Evolutionary conservation across 2,329 filamentous ascomycete genomes (phyloP), one percentile per base, ranked within the genome.

Genomic region (Cercospora sp.): DNA sequence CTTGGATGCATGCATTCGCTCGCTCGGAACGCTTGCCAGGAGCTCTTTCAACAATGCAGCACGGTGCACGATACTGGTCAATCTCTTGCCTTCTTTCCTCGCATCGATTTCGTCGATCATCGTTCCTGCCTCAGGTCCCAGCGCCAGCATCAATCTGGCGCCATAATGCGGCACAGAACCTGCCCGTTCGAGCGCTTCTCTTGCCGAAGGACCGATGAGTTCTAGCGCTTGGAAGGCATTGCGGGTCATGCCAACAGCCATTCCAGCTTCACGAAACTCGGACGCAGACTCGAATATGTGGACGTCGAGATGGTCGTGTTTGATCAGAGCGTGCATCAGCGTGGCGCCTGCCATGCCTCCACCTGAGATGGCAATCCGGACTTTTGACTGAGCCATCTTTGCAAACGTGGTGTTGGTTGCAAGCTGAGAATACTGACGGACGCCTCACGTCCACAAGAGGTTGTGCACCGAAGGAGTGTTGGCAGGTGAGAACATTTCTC

Each of bases 201-300:
- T 42, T 36, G 66, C 66, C 5, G 67, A 69, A 7, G 64, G 31
- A 3, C 63, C 68, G 7, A 70, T 68, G 7, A 70, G 61, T 33
- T 63, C 42, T 8, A 68, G 60, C 18, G 69, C 60, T 36, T 64
- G 51, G 18, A 42, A 64, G 28, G 69, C 66, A 58, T 71, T 66
- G n/a, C 66, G 60, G n/a, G 69, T 65, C 20, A 71, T 62, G 20
- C 68, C 68, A 12, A 70, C 55, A 31, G 66, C 68, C 48, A 68
- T 64, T 42, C 68, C 68, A 13, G 68, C 68, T 59, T 70, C 68
- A 20, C 64, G 64, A 18, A 68, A 68, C 57, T 51, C 55, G 13
- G 63, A 5, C 9, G 69, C 69, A 10, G 69, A 71, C 40, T 69
- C 67, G 33, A 71, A 71, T 33, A 71, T 71, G 45, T 71, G 67